These are phyloP conservation scores for Tylopilus rubrobrunneus DNA, from an alignment of 768 basidiomycete species.

Conservation along the genomic window DNA sequence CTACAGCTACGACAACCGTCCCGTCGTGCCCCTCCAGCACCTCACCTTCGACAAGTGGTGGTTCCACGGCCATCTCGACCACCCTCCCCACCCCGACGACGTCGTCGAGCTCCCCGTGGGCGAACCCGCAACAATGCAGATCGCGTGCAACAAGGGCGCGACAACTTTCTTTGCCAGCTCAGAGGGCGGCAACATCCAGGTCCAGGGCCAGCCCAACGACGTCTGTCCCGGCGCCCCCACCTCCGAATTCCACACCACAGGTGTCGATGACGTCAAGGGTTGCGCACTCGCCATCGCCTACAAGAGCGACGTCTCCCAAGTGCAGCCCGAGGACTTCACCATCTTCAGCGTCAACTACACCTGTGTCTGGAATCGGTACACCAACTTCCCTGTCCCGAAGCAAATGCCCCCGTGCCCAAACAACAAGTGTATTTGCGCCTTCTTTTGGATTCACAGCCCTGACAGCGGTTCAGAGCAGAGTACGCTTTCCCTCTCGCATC, in stretches of 20 bases:
- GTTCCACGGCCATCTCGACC: slow-evolving; percentile 59
- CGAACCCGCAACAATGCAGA: slow-evolving; percentile 46
- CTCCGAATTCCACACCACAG: slow-evolving; percentile 52
- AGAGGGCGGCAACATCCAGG: slow-evolving; percentile 52
- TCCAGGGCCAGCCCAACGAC: slow-evolving; percentile 42
- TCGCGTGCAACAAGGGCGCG: slow-evolving; percentile 57
- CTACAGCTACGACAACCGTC: slow-evolving; percentile 61
- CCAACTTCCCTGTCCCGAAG: slow-evolving; percentile 63
- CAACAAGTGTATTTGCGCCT: slow-evolving; percentile 64
- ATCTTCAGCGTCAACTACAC: slow-evolving; percentile 74
- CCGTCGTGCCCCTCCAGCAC: slow-evolving; percentile 40
- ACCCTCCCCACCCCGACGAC: slow-evolving; percentile 54
- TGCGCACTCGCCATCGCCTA: slow-evolving; percentile 78
- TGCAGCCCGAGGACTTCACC: slow-evolving; percentile 66
- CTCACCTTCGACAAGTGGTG: slow-evolving; percentile 46
- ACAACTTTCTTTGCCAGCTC: slow-evolving; percentile 54
- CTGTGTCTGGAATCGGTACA: slow-evolving; percentile 69
- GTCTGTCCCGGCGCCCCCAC: slow-evolving; percentile 47
- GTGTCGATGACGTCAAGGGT: slow-evolving; percentile 51
- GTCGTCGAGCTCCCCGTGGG: slow-evolving; percentile 62
- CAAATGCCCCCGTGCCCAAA: slow-evolving; percentile 66
- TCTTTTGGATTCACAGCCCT: slow-evolving; percentile 68
- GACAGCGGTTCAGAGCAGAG: slow-evolving; percentile 63
- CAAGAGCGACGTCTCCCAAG: slow-evolving; percentile 51
- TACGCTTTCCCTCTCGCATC: slow-evolving; percentile 25